Evolutionary conservation across 148 eudicot genomes (phyloP), one percentile per base, ranked within the genome.

Genomic region (Vaccinium myrtillus): DNA sequence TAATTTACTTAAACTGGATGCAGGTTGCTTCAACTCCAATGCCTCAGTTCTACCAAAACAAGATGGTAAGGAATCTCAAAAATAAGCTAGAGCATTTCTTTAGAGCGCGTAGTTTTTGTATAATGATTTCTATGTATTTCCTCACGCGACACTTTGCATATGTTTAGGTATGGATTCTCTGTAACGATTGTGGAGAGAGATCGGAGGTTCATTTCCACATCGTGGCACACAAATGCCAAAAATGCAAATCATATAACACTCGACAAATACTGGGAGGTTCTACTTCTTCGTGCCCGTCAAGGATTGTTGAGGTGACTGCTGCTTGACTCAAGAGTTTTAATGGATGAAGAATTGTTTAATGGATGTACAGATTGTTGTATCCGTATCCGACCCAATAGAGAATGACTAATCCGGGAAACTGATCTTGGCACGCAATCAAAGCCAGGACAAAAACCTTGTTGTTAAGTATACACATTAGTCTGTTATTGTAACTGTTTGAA

Each of bases 211-310:
- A 86, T 59, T 95, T 87, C 87, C 97, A 95, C 79, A 78, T 92
- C 36, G 83, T 95, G 75, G 98, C 92, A 7, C 92, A 90, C 83
- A 95, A 95, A 79, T 95, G 97, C 82, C 81, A 77, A 1, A 81
- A 74, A 74, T 95, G 98, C 88, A 87, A 84, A 50, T 95, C 98
- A 18, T 95, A 95, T 88, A 95, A 93, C 78, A 95, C 98, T 6
- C 90, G 91, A 75, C 90, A 91, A 89, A 91, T 83, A 69, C 81
- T 87, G 90, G 89, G 88, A 81, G 91, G 81, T n/a, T 80, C 88
- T 48, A 80, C 87, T 39, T 16, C 82, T 46, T 79, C 84, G n/a
- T 86, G 90, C 75, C 67, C 86, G 30, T 75, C 84, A 12, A 65
- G 85, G 39, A 56, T 85, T 8, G 53, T 79, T 80, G 56, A 48